Evolutionary conservation across 2,329 filamentous ascomycete species (phyloP), one percentile per base, ranked within the genome.

Genomic region (Neofusicoccum laricinum): DNA sequence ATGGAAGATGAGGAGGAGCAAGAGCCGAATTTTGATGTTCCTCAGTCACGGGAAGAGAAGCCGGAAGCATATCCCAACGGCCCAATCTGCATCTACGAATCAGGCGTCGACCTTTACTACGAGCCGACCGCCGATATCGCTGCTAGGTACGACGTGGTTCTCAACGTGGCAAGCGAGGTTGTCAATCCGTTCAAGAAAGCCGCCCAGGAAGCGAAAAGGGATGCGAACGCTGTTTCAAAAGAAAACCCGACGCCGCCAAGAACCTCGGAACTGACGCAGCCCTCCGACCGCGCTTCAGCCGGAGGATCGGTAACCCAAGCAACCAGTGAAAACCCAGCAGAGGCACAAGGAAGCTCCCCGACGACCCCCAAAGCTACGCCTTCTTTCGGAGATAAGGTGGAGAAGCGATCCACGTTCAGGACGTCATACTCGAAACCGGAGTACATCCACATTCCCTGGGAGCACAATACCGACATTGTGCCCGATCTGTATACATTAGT

Each of bases 361-460:
- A 80, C 79, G 1, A 83, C 81, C 69, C 84, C 85, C 38, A 85
- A 84, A 68, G 81, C 82, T 64, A 84, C 84, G 48, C 73, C n/a
- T 64, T 69, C 8, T 5, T 21, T 43, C 69, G 49, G 36, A 36
- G 74, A 45, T 65, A 69, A 30, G 61, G 69, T 11, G 68, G 41
- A 46, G 55, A 59, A 59, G 25, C 55, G 21, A 73, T 19, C 30
- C 30, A 15, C 55, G 40, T 19, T 40, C 21, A 15, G 67, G 73
- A 25, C 41, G 55, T 59, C 55, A 46, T 71, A 70, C 57, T 71
- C 71, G 53, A 84, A 81, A 50, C 91, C 91, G 0, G 91, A 96
- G 74, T 96, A 96, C 71, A 91, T 95, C 15, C 91, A 96, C 73
- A 89, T 95, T 71, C 89, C 87, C 1, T 95, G 91, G 91, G 91